phyloP scores from a whole-genome alignment of 176 grass and related monocot species.

The Tillandsia leiboldiana region DNA sequence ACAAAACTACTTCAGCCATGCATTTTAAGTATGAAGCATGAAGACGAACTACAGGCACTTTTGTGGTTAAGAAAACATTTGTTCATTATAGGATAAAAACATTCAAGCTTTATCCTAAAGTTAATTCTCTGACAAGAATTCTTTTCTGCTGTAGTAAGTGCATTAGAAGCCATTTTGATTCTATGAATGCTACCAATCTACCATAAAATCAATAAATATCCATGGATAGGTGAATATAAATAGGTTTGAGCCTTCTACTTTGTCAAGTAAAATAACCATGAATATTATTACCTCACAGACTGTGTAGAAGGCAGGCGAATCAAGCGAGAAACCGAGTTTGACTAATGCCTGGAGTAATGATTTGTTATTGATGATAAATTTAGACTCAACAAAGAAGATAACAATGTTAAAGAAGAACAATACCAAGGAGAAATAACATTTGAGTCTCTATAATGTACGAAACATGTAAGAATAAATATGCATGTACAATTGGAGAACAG shows the following conservation, averaged over 20 bases:
- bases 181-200: neutral
- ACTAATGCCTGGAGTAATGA: slow-evolving; percentile 36
- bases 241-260: neutral
- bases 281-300: slow-evolving; percentile 34
- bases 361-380: slow-evolving; percentile 1
- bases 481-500: neutral
- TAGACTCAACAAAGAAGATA: neutral
- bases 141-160: too few relatives aligned
- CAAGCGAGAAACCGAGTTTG: slow-evolving; percentile 39
- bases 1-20: too few relatives aligned
- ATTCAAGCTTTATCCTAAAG: too few relatives aligned
- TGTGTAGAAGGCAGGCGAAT: slow-evolving; percentile 45
- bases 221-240: neutral
- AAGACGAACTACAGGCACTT: too few relatives aligned
- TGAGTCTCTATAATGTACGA: neutral
- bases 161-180: neutral
- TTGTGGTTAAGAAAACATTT: too few relatives aligned
- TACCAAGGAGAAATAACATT: neutral
- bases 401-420: slow-evolving; percentile 2
- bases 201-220: neutral
- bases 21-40: too few relatives aligned
- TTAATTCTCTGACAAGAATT: too few relatives aligned
- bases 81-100: too few relatives aligned
- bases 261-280: neutral
- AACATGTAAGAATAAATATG: slow-evolving; percentile 4